Percentiles rank a stretch among this genome's conserved stretches.
Evolutionary conservation across 164 flowering plant genomes (phyloP).

Genomic region (Dillenia turbinata): DNA sequence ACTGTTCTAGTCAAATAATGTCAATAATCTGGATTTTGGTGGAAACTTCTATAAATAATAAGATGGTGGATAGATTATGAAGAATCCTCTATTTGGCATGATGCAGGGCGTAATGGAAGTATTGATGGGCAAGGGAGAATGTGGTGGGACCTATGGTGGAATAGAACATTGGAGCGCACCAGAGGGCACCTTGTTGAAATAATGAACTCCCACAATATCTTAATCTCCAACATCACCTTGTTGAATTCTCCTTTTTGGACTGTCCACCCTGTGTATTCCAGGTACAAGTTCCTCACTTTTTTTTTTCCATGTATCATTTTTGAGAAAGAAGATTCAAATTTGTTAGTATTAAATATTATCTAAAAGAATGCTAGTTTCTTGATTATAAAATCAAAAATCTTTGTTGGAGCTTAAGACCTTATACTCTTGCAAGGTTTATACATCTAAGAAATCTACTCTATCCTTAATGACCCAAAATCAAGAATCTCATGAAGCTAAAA

Average conservation of each 20-base stretch:
- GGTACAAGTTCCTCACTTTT: constrained; percentile 33
- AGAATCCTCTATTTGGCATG: not conserved
- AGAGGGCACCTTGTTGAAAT: constrained; percentile 94
- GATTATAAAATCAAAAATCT: too few species aligned
- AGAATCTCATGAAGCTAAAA: too few species aligned
- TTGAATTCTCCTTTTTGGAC: constrained; percentile 97
- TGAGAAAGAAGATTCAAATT: not conserved
- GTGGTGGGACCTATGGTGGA: constrained; percentile 99
- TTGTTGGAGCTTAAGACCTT: too few species aligned
- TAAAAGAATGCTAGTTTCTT: too few species aligned
- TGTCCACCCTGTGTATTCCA: constrained; percentile 94
- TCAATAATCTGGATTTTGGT: too few species aligned
- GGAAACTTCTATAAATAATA: too few species aligned
- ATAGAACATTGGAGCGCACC: constrained; percentile 76
- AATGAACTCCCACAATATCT: constrained; percentile 68
- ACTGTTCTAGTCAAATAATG: too few species aligned
- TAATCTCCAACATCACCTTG: constrained; percentile 85
- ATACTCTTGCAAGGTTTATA: too few species aligned
- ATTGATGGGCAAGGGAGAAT: constrained; percentile 93
- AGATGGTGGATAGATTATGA: too few species aligned
- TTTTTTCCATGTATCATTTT: not conserved
- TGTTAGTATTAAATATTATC: too few species aligned
- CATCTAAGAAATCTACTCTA: too few species aligned
- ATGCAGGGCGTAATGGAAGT: constrained; percentile 85
- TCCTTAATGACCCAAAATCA: too few species aligned